Base-by-base conservation (phyloP, 192 early-diverging fungal genomes). In the Backusella westeae region DNA sequence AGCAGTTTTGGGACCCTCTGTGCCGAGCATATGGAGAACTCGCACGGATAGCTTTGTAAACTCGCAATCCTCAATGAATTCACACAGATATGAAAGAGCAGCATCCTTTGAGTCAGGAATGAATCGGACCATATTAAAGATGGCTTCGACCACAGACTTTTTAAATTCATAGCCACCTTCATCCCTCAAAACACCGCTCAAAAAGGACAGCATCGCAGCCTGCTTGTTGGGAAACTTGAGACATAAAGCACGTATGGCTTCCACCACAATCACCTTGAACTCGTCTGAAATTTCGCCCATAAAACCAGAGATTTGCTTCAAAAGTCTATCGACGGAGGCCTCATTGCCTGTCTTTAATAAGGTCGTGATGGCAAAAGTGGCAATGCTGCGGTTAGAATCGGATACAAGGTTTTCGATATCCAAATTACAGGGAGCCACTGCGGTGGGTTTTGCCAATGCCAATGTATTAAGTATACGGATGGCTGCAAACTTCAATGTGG, bases 61-160 rank as follows among this genome's bases (percentile, higher is more conserved):
- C 82, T 99, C 98, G 84, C 98, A 99, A 80, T 99, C 98, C 81
- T 99, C 98, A 79, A 99, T 99, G 74, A 99, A 98, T 87, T 99
- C 98, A 83, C 98, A 99, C 67, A 99, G 87, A 75, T 98, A 95
- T 10, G 94, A 93, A 65, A 99, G 88, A 46, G 96, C 98, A 42
- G 91, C 86, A 76, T 99, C 98, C 80, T 95, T 96, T 79, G 93
- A 94, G 78, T 98, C 96, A 19, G 95, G 94, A 76, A 97, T 96
- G 75, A 93, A 91, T 77, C 95, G 91, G 76, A 98, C 92, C 81
- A 99, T 92, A 71, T 98, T 97, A 81, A 98, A 92, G 63, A 99
- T 97, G 6, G 97, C 98, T 76, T 98, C 96, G 26, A 99, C 97
- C 46, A 97, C 96, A 10, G 96, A 91, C 26, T 93, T 89, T 85